Base-by-base conservation (phyloP, 495 filamentous ascomycete genomes). In the Penicillium paradoxum region DNA sequence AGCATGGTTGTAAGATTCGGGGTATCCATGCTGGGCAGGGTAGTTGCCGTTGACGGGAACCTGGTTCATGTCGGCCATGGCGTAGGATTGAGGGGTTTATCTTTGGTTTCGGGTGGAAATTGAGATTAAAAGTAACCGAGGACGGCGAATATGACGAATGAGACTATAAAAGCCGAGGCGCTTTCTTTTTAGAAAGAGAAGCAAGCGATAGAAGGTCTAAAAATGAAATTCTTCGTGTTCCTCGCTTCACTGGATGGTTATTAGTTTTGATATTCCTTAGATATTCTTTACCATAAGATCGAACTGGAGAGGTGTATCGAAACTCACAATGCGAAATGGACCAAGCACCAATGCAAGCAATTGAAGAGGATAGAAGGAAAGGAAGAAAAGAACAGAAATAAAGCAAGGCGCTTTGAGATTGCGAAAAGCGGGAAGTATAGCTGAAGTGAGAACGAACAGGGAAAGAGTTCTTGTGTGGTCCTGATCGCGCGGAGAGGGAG, bases 31-130 rank as follows among this genome's bases (percentile, higher is more conserved):
- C 56, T 73, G 72, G 47, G 64, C 62, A 51, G 66, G 64, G 59
- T 71, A 75, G 61, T 60, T 73, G 62, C 74, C 74, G 65, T 78
- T 78, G 39, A 76, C 61, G 40, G 72, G 67, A 65, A 63, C 61
- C 55, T 74, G 70, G 47, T 65, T 67, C 51, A 72, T 68, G 55
- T 75, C 73, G 66, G 74, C 66, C 70, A 76, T 76, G 51, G 58
- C 63, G 61, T 44, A 39, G 53, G 38, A 61, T 52, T 50, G 53
- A 45, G 45, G 46, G 54, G 25, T 50, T 48, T 53, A 49, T 58
- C 8, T 41, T 50, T 22, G 38, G 38, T 19, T 49, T 50, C 24
- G 53, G 40, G 51, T 53, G 54, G 32, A 47, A 59, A 44, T 60
- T 47, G 49, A 49, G 52, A 52, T 56, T 39, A 57, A 51, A 51